These are phyloP conservation scores for Trichoderma citrinoviride DNA, from an alignment of 2,329 filamentous ascomycete species.

Conservation along the genomic window DNA sequence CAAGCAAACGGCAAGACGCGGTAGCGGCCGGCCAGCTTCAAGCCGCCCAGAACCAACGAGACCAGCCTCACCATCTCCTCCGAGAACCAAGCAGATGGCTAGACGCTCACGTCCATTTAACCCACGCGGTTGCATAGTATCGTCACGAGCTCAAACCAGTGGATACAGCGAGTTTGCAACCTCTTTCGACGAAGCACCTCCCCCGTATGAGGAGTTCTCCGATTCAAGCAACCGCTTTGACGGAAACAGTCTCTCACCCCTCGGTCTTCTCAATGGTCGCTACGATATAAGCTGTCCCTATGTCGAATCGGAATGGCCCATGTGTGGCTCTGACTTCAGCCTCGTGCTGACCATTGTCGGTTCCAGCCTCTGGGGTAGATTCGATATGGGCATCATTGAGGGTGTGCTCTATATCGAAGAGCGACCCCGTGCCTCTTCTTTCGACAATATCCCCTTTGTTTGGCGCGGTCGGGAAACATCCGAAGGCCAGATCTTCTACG, in stretches of 20 bases:
- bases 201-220: slow-evolving; percentile 23
- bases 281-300: slow-evolving; percentile 39
- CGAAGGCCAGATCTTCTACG: slow-evolving; percentile 31
- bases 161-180: not conserved
- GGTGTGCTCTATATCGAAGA: slow-evolving; percentile 43
- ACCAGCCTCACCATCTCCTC: not conserved
- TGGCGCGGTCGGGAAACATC: slow-evolving; percentile 41
- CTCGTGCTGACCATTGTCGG: slow-evolving; percentile 41
- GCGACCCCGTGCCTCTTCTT: slow-evolving; percentile 35
- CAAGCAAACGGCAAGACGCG: slow-evolving; percentile 17
- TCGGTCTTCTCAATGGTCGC: slow-evolving; percentile 45
- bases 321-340: slow-evolving; percentile 29
- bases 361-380: slow-evolving; percentile 45
- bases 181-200: slow-evolving; percentile 20
- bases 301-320: slow-evolving; percentile 30
- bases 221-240: slow-evolving; percentile 4
- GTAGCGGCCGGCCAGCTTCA: slow-evolving; percentile 18
- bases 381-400: slow-evolving; percentile 42
- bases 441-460: slow-evolving; percentile 29
- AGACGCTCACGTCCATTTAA: slow-evolving; percentile 29
- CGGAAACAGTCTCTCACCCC: slow-evolving; percentile 24
- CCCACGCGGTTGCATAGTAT: slow-evolving; percentile 28
- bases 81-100: slow-evolving; percentile 28
- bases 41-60: not conserved
- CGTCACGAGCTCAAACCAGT: not conserved